A percentile compares a stretch with the other conserved stretches of the same genome.
Conservation (phyloP, 2,329 filamentous ascomycete species). For the Ceratocystiopsis brevicomis region DNA sequence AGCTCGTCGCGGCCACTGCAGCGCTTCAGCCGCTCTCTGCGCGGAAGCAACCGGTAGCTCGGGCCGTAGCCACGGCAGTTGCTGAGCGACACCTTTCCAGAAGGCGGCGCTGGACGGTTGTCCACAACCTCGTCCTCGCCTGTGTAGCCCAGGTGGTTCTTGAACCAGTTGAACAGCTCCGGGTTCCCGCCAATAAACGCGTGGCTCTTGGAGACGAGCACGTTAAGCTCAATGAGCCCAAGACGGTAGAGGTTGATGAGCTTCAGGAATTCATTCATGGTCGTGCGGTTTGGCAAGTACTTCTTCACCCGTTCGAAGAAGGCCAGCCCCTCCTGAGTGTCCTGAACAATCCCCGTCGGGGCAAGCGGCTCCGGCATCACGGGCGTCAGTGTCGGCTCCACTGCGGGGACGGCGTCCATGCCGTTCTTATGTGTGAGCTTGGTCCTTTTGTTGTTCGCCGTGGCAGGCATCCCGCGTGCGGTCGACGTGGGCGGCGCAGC, state of each 20-base stretch:
- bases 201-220: conserved; percentile 64
- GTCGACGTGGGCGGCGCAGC: conserved; percentile 17
- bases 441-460: conserved; percentile 37
- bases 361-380: conserved; percentile 73
- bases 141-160: conserved; percentile 61
- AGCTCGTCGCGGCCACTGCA: conserved; percentile 92
- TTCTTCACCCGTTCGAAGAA: conserved; percentile 98
- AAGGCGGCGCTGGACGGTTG: conserved; percentile 55
- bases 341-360: conserved; percentile 53
- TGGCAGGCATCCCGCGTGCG: conserved; percentile 17
- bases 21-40: conserved; percentile 67
- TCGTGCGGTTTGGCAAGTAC: conserved; percentile 77
- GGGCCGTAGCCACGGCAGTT: conserved; percentile 92
- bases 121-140: conserved; percentile 61
- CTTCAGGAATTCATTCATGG: conserved; percentile 91
- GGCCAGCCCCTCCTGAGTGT: conserved; percentile 65
- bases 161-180: conserved; percentile 81
- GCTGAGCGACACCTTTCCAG: conserved; percentile 72
- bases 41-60: conserved; percentile 83
- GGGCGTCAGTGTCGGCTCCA: conserved; percentile 78
- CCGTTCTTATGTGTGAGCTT: conserved; percentile 56
- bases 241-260: conserved; percentile 90
- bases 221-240: conserved; percentile 72
- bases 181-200: conserved; percentile 74
- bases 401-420: conserved; percentile 36